These are phyloP conservation scores for Cercophora newfieldiana DNA, from an alignment of 495 filamentous ascomycete species.

Conservation along the genomic window DNA sequence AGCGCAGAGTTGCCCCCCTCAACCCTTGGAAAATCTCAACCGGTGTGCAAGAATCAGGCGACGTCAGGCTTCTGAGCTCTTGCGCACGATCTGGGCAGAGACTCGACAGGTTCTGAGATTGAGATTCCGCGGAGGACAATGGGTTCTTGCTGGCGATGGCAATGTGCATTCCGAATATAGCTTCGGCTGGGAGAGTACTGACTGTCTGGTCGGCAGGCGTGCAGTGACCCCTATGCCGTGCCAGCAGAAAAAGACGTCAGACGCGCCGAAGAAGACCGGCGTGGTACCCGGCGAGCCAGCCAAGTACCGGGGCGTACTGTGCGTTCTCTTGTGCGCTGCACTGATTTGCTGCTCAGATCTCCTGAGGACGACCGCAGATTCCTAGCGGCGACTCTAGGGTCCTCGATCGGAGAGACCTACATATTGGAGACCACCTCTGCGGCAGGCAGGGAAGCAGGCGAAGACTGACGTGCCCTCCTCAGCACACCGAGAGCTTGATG, in stretches of 20 bases:
- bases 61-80: background rate
- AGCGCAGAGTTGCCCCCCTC: background rate
- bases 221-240: background rate
- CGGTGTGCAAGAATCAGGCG: background rate
- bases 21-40: background rate
- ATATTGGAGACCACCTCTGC: background rate
- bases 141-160: background rate
- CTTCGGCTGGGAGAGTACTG: background rate
- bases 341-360: background rate
- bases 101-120: background rate
- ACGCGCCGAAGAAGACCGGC: background rate
- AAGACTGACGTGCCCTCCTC: background rate
- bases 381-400: background rate
- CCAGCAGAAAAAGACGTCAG: background rate
- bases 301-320: constrained; percentile 30
- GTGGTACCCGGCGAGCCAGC: constrained; percentile 21
- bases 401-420: background rate
- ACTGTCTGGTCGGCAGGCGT: background rate
- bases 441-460: background rate
- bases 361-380: background rate
- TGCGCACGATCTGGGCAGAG: background rate
- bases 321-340: constrained; percentile 13
- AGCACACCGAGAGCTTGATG: background rate
- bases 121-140: background rate
- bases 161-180: background rate